A percentile compares a stretch with the other conserved stretches of the same genome.
These are phyloP conservation scores for Petunia hybrid DNA, from an alignment of 305 asterid species.

Conservation along the genomic window DNA sequence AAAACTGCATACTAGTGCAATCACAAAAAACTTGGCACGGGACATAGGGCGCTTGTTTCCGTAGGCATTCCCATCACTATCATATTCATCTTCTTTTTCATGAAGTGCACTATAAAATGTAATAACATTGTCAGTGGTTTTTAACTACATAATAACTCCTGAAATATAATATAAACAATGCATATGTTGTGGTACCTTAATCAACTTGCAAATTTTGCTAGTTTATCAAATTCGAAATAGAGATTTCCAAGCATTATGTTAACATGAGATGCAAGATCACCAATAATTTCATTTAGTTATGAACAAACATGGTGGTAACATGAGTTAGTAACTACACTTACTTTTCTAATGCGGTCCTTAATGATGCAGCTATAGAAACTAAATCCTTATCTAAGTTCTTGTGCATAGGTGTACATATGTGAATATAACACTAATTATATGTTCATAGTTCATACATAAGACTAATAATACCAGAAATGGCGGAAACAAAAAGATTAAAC, in stretches of 20 bases:
- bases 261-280: not conserved
- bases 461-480: not conserved
- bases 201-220: not conserved
- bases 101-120: conserved; percentile 45
- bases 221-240: not conserved
- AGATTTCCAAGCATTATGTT: not conserved
- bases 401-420: not conserved
- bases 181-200: not conserved
- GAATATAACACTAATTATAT: not conserved
- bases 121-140: not conserved
- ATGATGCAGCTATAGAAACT: not conserved
- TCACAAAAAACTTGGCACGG: conserved; percentile 46
- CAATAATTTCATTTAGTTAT: not conserved
- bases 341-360: not conserved
- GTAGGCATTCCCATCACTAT: not conserved
- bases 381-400: conserved; percentile 1
- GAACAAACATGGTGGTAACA: not conserved
- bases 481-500: too few relatives aligned
- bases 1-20: conserved; percentile 42
- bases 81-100: conserved; percentile 38
- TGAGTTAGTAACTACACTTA: not conserved
- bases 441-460: not conserved
- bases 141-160: not conserved
- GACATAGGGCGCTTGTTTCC: conserved; percentile 34
- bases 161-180: not conserved